Percentiles rank a stretch among this genome's conserved stretches.
Conservation (phyloP, 2,329 filamentous ascomycete genomes). For the Cryphonectria carpinicola region DNA sequence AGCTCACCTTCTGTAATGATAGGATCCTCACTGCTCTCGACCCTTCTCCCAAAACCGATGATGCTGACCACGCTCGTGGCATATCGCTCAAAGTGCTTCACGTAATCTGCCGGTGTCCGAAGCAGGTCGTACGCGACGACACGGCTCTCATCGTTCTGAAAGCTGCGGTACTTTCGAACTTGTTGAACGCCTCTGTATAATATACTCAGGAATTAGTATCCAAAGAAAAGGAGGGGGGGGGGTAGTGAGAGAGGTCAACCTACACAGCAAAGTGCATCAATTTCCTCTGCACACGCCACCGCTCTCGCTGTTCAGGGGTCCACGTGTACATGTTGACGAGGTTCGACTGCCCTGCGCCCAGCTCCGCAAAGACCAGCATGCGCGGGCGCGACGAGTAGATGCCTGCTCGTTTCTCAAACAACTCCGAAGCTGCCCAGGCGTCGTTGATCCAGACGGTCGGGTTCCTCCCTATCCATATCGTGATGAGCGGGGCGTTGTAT, state of each 20-base stretch:
- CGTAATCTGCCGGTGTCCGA: conserved; percentile 48
- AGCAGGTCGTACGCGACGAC: conserved; percentile 57
- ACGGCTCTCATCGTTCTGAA: conserved; percentile 63
- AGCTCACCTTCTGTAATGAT: conserved; percentile 54
- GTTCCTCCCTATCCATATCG: conserved; percentile 58
- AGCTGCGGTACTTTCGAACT: conserved; percentile 54
- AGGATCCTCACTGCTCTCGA: conserved; percentile 54
- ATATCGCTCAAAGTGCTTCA: conserved; percentile 57
- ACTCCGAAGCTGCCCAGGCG: conserved; percentile 53
- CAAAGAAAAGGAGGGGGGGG: not conserved
- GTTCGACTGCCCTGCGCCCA: conserved; percentile 49
- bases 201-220: not conserved
- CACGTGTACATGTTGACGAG: conserved; percentile 49
- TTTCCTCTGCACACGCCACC: conserved; percentile 52
- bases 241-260: not conserved
- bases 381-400: conserved; percentile 55
- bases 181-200: conserved; percentile 51
- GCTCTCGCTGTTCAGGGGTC: conserved; percentile 44
- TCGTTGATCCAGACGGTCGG: conserved; percentile 54
- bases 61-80: conserved; percentile 59
- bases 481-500: conserved; percentile 55
- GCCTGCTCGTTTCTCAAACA: conserved; percentile 58
- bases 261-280: conserved; percentile 54
- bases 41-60: conserved; percentile 59
- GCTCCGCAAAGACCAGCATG: conserved; percentile 52